phyloP scores from a whole-genome alignment of 2,329 filamentous ascomycete genomes.

The Bipolaris sorokiniana region DNA sequence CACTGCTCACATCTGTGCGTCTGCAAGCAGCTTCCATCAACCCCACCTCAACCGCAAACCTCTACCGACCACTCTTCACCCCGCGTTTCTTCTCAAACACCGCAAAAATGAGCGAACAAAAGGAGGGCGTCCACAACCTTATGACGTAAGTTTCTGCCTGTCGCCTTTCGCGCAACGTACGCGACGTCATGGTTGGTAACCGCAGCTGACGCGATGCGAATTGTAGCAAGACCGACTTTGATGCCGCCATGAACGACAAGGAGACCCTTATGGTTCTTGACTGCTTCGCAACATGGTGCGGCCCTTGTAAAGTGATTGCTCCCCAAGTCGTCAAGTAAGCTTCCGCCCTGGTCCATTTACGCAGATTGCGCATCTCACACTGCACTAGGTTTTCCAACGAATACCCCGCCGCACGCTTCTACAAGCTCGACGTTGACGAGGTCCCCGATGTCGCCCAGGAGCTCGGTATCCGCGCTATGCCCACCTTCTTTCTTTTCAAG shows the following conservation, averaged over 20 bases:
- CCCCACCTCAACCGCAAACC: constrained; percentile 35
- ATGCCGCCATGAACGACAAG: constrained; percentile 58
- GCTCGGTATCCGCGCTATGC: constrained; percentile 87
- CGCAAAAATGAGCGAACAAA: constrained; percentile 51
- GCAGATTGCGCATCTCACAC: constrained; percentile 9
- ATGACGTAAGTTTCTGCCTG: constrained; percentile 45
- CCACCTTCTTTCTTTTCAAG: constrained; percentile 87
- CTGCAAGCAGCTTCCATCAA: constrained; percentile 43
- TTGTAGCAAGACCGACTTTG: constrained; percentile 65
- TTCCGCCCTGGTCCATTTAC: not conserved
- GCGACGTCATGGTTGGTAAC: constrained; percentile 21
- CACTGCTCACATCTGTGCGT: constrained; percentile 52
- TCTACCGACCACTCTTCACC: constrained; percentile 45
- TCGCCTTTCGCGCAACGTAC: constrained; percentile 4
- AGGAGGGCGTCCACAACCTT: constrained; percentile 58
- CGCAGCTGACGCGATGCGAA: constrained; percentile 15
- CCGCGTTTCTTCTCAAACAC: constrained; percentile 52
- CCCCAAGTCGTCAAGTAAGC: constrained; percentile 72
- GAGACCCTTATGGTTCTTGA: constrained; percentile 77
- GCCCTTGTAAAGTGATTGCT: constrained; percentile 90
- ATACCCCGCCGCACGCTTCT: constrained; percentile 71
- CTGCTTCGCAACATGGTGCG: constrained; percentile 90
- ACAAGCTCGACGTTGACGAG: constrained; percentile 91
- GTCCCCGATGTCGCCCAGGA: constrained; percentile 76
- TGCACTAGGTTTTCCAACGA: constrained; percentile 62